Evolutionary conservation across 305 asterid genomes (phyloP).

Genomic region (Solanum aculeatissimum): DNA sequence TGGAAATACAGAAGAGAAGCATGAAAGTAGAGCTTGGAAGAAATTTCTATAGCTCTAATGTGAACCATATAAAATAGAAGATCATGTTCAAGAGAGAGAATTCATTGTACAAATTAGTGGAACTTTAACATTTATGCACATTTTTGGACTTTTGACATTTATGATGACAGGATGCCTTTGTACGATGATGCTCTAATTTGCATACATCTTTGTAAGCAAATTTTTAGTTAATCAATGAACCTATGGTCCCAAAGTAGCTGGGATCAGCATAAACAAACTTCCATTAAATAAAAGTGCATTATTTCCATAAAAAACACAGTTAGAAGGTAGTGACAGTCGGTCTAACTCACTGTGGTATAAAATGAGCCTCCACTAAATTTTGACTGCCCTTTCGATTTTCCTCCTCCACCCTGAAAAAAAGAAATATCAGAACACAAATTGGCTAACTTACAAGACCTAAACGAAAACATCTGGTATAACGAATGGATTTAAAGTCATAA

Average conservation of each 20-base stretch:
- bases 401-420: constrained; percentile 45
- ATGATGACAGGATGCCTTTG: background rate
- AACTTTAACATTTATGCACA: background rate
- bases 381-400: constrained; percentile 37
- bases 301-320: background rate
- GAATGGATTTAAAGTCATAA: background rate
- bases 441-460: background rate
- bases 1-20: background rate
- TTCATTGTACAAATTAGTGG: background rate
- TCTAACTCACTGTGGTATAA: constrained; percentile 45
- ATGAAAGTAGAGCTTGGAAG: background rate
- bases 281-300: background rate
- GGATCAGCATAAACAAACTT: background rate
- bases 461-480: background rate
- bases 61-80: background rate
- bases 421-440: background rate
- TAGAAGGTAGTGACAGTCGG: background rate
- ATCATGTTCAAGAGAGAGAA: background rate
- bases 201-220: background rate
- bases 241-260: background rate
- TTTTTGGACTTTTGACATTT: background rate
- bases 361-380: constrained; percentile 58
- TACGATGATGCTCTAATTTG: background rate
- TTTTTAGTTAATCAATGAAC: background rate
- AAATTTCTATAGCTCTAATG: background rate